phyloP scores from a whole-genome alignment of 192 early-diverging fungal species.

The Coemansia sp. region DNA sequence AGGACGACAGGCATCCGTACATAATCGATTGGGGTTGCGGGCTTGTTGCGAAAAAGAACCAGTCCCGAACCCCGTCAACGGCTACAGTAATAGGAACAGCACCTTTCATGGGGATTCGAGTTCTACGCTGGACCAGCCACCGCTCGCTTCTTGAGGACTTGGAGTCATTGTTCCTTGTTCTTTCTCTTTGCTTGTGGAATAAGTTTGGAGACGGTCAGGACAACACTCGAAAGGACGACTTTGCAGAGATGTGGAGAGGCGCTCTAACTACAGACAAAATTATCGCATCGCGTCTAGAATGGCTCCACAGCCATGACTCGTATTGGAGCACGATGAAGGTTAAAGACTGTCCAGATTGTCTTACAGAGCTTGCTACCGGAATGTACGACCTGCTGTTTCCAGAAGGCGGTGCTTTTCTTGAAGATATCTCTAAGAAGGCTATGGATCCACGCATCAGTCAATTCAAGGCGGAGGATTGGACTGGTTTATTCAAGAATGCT shows the following conservation, averaged over 20 bases:
- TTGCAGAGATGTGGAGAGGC: constrained; percentile 3
- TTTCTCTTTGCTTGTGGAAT: constrained; percentile 5
- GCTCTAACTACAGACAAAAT: not conserved
- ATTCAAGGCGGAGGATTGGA: not conserved
- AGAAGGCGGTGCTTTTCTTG: not conserved
- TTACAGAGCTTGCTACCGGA: not conserved
- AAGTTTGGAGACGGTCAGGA: not conserved
- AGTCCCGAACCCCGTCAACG: not conserved
- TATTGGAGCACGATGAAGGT: not conserved
- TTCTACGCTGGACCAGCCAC: not conserved
- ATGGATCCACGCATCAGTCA: not conserved
- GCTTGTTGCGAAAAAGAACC: not conserved
- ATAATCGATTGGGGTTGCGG: constrained; percentile 11
- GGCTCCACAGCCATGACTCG: not conserved
- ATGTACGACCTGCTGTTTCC: constrained; percentile 12
- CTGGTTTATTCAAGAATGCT: not conserved
- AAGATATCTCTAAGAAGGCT: not conserved
- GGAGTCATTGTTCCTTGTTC: constrained; percentile 6
- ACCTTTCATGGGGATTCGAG: constrained; percentile 9
- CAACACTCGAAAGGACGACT: not conserved
- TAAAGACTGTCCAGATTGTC: not conserved
- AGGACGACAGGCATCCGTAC: not conserved
- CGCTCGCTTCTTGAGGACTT: constrained; percentile 6
- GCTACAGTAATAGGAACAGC: constrained; percentile 1
- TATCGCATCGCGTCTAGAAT: not conserved